These are phyloP conservation scores for Lathyrus oleraceus DNA, from an alignment of 306 rosid genomes.

Conservation along the genomic window DNA sequence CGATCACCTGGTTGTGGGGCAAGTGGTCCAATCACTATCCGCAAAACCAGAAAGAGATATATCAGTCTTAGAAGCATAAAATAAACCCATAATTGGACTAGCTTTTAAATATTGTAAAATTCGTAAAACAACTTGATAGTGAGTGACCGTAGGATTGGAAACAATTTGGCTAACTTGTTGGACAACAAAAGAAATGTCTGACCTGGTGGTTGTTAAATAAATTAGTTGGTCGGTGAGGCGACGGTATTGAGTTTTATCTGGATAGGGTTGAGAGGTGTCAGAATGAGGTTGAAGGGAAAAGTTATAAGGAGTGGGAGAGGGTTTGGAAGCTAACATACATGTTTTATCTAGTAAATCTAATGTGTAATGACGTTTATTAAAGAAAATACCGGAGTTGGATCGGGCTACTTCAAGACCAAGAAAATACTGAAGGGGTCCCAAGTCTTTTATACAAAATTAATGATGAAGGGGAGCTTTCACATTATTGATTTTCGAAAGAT, in stretches of 20 bases:
- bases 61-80: too few species aligned
- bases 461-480: too few species aligned
- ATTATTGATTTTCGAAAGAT: too few species aligned
- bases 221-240: too few species aligned
- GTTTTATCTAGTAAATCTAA: background rate
- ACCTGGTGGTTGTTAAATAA: background rate
- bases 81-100: too few species aligned
- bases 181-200: background rate
- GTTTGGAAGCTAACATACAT: background rate
- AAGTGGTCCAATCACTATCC: too few species aligned
- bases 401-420: background rate
- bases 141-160: background rate
- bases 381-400: background rate
- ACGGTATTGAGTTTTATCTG: background rate
- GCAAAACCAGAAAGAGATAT: too few species aligned
- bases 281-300: background rate
- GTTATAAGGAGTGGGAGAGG: background rate
- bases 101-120: too few species aligned
- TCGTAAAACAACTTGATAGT: background rate
- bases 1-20: too few species aligned
- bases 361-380: background rate
- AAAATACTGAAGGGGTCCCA: too few species aligned
- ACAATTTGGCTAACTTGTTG: background rate
- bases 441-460: too few species aligned
- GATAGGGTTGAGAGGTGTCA: background rate